A percentile compares a stretch with the other conserved stretches of the same genome.
Evolutionary conservation across 1,284 basidiomycete species (phyloP).

Genomic region (Boletus smithii): DNA sequence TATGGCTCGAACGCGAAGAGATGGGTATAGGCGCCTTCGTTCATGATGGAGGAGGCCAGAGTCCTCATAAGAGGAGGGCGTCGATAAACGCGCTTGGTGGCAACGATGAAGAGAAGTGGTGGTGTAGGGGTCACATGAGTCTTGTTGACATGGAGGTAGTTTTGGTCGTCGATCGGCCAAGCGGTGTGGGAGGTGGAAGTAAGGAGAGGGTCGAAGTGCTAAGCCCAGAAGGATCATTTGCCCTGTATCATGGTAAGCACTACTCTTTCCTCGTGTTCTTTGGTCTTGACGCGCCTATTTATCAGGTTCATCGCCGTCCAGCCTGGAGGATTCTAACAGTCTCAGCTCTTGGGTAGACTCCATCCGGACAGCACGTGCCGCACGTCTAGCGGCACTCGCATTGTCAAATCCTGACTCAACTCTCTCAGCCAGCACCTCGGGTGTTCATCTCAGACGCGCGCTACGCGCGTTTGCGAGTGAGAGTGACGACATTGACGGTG

Average conservation of each 20-base stretch:
- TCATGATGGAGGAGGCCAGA: slow-evolving; percentile 19
- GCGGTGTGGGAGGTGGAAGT: slow-evolving; percentile 17
- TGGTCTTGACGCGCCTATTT: background rate
- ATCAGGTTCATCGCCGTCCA: slow-evolving; percentile 8
- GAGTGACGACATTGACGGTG: slow-evolving; percentile 14
- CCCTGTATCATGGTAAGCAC: slow-evolving; percentile 60
- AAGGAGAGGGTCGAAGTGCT: slow-evolving; percentile 66
- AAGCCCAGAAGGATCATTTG: slow-evolving; percentile 76
- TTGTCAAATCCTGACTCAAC: slow-evolving; percentile 74
- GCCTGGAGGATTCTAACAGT: slow-evolving; percentile 3
- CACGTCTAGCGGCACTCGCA: slow-evolving; percentile 64
- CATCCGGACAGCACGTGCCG: slow-evolving; percentile 71
- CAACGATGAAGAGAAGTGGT: slow-evolving; percentile 52
- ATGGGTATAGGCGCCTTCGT: slow-evolving; percentile 12
- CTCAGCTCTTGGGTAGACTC: slow-evolving; percentile 56
- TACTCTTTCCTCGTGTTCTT: background rate
- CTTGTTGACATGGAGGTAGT: slow-evolving; percentile 79
- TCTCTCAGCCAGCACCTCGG: slow-evolving; percentile 70
- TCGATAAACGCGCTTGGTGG: slow-evolving; percentile 22
- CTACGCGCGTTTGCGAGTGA: slow-evolving; percentile 60
- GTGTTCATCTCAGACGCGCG: slow-evolving; percentile 65
- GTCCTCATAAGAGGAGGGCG: slow-evolving; percentile 19
- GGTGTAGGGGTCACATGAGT: slow-evolving; percentile 63
- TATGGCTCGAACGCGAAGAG: slow-evolving; percentile 66
- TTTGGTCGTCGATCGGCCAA: slow-evolving; percentile 42